Evolutionary conservation across 495 filamentous ascomycete genomes (phyloP).

Genomic region (Clavariopsis aquatica): DNA sequence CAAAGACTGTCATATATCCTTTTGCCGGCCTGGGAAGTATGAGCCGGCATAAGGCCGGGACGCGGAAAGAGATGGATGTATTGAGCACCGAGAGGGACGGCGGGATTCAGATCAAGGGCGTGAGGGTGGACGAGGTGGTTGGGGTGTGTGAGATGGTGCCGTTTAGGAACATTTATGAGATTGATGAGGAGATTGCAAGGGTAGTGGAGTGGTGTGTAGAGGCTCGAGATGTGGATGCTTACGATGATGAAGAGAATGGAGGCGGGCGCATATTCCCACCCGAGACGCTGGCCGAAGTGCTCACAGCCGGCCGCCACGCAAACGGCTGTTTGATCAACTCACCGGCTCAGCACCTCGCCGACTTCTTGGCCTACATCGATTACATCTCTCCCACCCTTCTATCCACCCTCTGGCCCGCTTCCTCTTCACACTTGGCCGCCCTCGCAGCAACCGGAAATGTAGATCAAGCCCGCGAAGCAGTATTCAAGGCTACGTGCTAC

Average conservation of each 20-base stretch:
- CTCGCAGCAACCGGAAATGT: background rate
- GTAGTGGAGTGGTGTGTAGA: conserved; percentile 11
- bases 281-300: background rate
- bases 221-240: background rate
- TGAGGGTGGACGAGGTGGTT: conserved; percentile 9
- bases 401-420: background rate
- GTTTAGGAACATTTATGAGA: background rate
- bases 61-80: background rate
- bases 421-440: background rate
- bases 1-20: conserved; percentile 6
- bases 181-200: background rate
- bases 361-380: conserved; percentile 5
- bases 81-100: background rate
- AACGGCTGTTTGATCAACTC: background rate
- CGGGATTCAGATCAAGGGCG: conserved; percentile 13
- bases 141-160: background rate
- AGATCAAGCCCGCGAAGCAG: background rate
- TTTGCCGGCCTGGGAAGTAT: conserved; percentile 5
- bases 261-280: background rate
- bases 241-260: background rate
- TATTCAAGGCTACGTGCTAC: conserved; percentile 19
- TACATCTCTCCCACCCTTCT: background rate
- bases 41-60: conserved; percentile 5
- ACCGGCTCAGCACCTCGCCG: background rate
- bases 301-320: conserved; percentile 4